Conservation (phyloP, 179 eudicot species). For the Beta corolliflora region DNA sequence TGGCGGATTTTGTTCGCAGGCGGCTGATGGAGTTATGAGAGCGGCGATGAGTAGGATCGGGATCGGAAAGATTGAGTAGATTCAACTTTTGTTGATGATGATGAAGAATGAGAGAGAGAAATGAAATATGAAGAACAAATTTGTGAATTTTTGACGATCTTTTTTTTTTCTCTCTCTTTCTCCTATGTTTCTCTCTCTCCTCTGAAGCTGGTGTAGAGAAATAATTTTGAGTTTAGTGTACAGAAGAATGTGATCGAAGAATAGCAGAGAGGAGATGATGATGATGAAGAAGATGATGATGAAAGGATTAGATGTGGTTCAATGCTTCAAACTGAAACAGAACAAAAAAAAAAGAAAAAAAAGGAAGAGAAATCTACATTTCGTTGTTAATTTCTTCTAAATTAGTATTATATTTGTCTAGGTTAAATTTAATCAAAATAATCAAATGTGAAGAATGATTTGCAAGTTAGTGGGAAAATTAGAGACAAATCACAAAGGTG, state of each 20-base stretch:
- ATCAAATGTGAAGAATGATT: not conserved
- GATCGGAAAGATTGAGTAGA: slow-evolving; percentile 38
- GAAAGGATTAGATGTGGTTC: slow-evolving; percentile 12
- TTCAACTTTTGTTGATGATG: not conserved
- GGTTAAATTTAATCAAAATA: not conserved
- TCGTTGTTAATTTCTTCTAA: slow-evolving; percentile 10
- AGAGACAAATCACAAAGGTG: not conserved
- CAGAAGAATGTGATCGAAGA: slow-evolving; percentile 13
- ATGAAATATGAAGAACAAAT: not conserved
- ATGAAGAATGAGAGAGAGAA: not conserved
- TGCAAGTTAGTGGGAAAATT: not conserved
- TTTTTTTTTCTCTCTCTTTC: not conserved
- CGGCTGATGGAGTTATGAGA: slow-evolving; percentile 41
- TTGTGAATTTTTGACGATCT: not conserved
- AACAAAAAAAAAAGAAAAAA: not conserved
- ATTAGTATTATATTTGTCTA: slow-evolving; percentile 13
- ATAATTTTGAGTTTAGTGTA: slow-evolving; percentile 31
- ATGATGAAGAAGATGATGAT: slow-evolving; percentile 21
- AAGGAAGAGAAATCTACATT: slow-evolving; percentile 2
- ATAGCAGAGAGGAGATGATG: not conserved
- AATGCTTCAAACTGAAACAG: slow-evolving; percentile 10
- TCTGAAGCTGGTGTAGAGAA: slow-evolving; percentile 23
- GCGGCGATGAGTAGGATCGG: slow-evolving; percentile 42
- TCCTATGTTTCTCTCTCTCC: not conserved
- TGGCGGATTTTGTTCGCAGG: slow-evolving; percentile 36